Conservation (phyloP, 1,284 basidiomycete species). For the Melampsora americana region DNA sequence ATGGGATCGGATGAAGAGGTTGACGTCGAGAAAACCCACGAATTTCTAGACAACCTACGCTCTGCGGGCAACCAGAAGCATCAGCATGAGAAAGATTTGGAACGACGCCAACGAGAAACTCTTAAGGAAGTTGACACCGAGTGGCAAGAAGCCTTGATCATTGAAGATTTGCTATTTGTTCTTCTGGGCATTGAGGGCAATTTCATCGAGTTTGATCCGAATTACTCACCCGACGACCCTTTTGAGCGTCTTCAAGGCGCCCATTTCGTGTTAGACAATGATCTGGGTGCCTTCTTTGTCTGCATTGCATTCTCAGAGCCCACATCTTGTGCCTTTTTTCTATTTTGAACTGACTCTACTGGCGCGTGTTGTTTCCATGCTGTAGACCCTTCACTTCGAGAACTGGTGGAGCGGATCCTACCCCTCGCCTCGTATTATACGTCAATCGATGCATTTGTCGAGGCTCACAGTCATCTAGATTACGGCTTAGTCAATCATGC, state of each 20-base stretch:
- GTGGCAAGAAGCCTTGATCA: slow-evolving; percentile 83
- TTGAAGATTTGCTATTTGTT: slow-evolving; percentile 87
- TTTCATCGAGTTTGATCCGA: slow-evolving; percentile 74
- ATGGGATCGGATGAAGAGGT: slow-evolving; percentile 7
- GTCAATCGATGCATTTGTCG: slow-evolving; percentile 82
- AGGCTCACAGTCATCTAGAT: slow-evolving; percentile 64
- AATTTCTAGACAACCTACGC: slow-evolving; percentile 33
- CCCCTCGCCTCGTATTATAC: slow-evolving; percentile 92
- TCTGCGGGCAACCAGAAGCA: not conserved
- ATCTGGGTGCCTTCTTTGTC: slow-evolving; percentile 62
- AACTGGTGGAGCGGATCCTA: slow-evolving; percentile 80
- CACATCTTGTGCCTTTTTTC: not conserved
- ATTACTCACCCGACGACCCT: slow-evolving; percentile 73
- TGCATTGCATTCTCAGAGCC: not conserved
- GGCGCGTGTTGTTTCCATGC: slow-evolving; percentile 13
- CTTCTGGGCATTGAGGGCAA: slow-evolving; percentile 90
- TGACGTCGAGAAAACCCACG: slow-evolving; percentile 18
- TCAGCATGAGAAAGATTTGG: slow-evolving; percentile 58
- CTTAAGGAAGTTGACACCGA: slow-evolving; percentile 60
- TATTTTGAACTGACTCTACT: slow-evolving; percentile 25
- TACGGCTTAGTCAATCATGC: slow-evolving; percentile 94
- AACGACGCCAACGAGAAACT: slow-evolving; percentile 55
- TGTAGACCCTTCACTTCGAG: slow-evolving; percentile 76
- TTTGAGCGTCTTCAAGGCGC: slow-evolving; percentile 71
- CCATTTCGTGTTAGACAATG: slow-evolving; percentile 69